phyloP scores from a whole-genome alignment of 208 protist genomes.

The Leishmania major region DNA sequence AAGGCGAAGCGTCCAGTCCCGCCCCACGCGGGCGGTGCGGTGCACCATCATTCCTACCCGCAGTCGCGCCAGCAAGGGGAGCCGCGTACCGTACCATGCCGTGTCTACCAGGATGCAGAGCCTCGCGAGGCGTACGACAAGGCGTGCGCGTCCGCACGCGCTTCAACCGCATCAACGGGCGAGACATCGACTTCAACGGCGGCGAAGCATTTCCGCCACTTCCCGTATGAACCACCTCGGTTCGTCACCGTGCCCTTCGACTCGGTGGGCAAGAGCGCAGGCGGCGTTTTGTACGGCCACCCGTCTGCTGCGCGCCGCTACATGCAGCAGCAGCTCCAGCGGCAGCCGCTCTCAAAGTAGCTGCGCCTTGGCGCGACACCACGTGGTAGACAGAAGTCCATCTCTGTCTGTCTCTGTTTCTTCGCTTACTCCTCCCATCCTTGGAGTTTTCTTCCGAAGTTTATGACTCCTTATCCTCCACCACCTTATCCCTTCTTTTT shows the following conservation, averaged over 20 bases:
- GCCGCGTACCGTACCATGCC: neutral
- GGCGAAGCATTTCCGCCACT: neutral
- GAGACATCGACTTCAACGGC: neutral
- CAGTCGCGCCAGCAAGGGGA: constrained; percentile 7
- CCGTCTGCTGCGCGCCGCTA: constrained; percentile 15
- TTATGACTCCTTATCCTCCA: too few species aligned
- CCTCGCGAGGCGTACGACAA: neutral
- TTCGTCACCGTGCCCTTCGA: neutral
- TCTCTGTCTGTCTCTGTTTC: neutral
- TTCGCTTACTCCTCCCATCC: neutral
- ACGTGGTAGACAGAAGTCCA: neutral
- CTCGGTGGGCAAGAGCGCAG: neutral
- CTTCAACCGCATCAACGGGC: neutral
- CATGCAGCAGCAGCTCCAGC: constrained; percentile 21
- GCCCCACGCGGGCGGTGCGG: neutral
- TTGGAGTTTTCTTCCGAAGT: too few species aligned
- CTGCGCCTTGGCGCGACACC: neutral
- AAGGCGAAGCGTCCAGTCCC: constrained; percentile 32
- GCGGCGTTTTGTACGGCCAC: constrained; percentile 18
- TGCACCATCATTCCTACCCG: neutral
- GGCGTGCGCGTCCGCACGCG: neutral
- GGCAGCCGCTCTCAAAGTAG: neutral
- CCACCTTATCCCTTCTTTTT: too few species aligned
- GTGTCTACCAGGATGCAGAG: neutral
- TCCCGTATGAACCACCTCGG: neutral